These are phyloP conservation scores for Anacardium occidentale DNA, from an alignment of 345 rosid genomes.

Conservation along the genomic window DNA sequence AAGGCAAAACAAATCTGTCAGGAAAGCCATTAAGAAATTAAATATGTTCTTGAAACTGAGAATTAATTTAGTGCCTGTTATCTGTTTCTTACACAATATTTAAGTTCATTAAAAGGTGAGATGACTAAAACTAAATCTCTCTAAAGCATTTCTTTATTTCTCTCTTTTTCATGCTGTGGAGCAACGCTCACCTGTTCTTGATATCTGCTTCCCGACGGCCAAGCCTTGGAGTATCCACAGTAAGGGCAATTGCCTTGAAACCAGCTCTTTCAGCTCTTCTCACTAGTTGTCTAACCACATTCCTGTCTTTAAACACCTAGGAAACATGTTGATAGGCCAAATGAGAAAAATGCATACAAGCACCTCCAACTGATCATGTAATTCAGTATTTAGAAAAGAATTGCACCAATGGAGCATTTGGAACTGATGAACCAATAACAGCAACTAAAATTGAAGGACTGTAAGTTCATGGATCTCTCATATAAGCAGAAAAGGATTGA, in stretches of 20 bases:
- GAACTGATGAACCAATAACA: not conserved
- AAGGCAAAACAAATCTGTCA: slow-evolving; percentile 72
- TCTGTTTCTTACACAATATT: not conserved
- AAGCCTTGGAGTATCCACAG: slow-evolving; percentile 94
- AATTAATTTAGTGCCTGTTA: too few relatives aligned
- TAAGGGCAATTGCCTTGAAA: slow-evolving; percentile 90
- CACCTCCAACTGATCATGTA: not conserved
- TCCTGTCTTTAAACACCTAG: slow-evolving; percentile 82
- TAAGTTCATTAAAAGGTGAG: not conserved
- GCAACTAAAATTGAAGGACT: not conserved
- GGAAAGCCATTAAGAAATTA: slow-evolving; percentile 9
- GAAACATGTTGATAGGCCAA: not conserved
- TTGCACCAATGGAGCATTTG: not conserved
- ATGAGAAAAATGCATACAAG: not conserved
- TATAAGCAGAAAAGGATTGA: not conserved
- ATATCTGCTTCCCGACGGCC: slow-evolving; percentile 96
- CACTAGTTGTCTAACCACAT: slow-evolving; percentile 78
- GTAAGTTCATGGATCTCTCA: not conserved
- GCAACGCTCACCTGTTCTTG: slow-evolving; percentile 71
- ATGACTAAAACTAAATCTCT: not conserved
- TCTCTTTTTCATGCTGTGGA: not conserved
- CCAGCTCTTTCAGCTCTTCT: slow-evolving; percentile 93
- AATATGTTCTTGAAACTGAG: not conserved
- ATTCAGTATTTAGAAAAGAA: not conserved
- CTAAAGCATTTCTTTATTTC: not conserved